phyloP scores from a whole-genome alignment of 1,284 basidiomycete genomes.

The Ustanciosporium gigantosporum region DNA sequence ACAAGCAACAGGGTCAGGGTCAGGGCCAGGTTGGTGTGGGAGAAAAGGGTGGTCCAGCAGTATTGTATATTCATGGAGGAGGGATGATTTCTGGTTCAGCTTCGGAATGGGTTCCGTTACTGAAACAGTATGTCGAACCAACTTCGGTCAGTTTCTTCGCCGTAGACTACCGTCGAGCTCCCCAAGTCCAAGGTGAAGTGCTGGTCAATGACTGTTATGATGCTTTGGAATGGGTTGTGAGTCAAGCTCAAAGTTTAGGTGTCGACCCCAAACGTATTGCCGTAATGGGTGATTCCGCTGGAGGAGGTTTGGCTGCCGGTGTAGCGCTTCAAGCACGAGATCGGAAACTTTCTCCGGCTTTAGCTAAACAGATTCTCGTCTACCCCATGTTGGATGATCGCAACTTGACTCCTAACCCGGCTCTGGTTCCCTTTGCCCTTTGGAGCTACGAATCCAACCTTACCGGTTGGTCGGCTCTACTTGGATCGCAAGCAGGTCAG shows the following conservation, averaged over 20 bases:
- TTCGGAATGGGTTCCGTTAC: neutral
- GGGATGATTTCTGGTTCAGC: constrained; percentile 19
- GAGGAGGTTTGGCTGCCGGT: constrained; percentile 22
- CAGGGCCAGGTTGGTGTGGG: too few species aligned
- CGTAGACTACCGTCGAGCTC: constrained; percentile 20
- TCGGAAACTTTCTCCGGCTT: constrained; percentile 5
- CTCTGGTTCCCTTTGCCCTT: constrained; percentile 1
- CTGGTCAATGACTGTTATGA: constrained; percentile 23
- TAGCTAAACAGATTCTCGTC: constrained; percentile 24
- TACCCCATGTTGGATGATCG: constrained; percentile 33
- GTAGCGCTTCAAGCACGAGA: constrained; percentile 26
- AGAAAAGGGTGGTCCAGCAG: constrained; percentile 6
- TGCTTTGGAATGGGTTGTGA: constrained; percentile 14
- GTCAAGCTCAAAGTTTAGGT: constrained; percentile 9
- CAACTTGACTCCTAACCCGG: constrained; percentile 9
- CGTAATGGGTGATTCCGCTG: constrained; percentile 21
- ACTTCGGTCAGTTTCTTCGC: constrained; percentile 8
- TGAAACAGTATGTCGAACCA: neutral
- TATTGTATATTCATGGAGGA: constrained; percentile 18
- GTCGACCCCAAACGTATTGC: constrained; percentile 15
- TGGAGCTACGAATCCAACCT: constrained; percentile 18
- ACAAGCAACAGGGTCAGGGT: constrained; percentile 2
- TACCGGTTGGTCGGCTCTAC: constrained; percentile 14
- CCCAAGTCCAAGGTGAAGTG: constrained; percentile 10
- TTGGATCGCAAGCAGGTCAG: constrained; percentile 6